A percentile compares a stretch with the other conserved stretches of the same genome.
Conservation (phyloP, 2,329 filamentous ascomycete genomes). For the Scedosporium dehoogii region DNA sequence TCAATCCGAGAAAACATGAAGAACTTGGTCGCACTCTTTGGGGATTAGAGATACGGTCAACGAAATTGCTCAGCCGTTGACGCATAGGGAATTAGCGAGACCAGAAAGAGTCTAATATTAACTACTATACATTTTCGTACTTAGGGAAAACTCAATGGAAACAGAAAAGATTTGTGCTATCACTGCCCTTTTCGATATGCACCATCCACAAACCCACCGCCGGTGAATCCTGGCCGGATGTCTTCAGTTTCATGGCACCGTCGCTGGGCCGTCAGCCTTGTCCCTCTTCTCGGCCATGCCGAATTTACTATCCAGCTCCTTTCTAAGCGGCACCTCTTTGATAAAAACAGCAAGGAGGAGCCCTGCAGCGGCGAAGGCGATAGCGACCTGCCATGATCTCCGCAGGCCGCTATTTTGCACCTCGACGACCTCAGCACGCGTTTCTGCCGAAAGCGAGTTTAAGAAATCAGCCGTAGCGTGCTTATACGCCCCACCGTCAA, state of each 20-base stretch:
- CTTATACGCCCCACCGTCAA: slow-evolving; percentile 16
- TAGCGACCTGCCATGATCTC: slow-evolving; percentile 16
- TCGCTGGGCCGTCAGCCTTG: background rate
- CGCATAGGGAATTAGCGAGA: no score
- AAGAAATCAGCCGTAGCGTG: slow-evolving; percentile 15
- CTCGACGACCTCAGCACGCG: slow-evolving; percentile 13
- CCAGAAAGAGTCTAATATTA: no score
- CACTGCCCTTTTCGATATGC: background rate
- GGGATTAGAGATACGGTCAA: slow-evolving; percentile 7
- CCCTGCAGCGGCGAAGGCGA: slow-evolving; percentile 17
- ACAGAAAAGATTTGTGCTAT: background rate
- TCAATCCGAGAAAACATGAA: slow-evolving; percentile 15
- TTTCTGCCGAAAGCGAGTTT: slow-evolving; percentile 7
- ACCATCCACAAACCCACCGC: background rate
- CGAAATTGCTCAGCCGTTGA: no score
- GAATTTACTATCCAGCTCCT: slow-evolving; percentile 19
- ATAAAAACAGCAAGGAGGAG: slow-evolving; percentile 13
- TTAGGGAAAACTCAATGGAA: no score
- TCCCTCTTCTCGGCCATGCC: slow-evolving; percentile 13
- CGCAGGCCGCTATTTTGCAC: slow-evolving; percentile 11
- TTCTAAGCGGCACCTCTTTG: slow-evolving; percentile 15
- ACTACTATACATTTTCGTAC: no score
- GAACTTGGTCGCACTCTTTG: slow-evolving; percentile 12
- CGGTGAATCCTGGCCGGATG: background rate
- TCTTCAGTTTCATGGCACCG: background rate